A percentile compares a stretch with the other conserved stretches of the same genome.
phyloP scores from a whole-genome alignment of 805 yeast species.

The Schizosaccharomyces cryophilus region DNA sequence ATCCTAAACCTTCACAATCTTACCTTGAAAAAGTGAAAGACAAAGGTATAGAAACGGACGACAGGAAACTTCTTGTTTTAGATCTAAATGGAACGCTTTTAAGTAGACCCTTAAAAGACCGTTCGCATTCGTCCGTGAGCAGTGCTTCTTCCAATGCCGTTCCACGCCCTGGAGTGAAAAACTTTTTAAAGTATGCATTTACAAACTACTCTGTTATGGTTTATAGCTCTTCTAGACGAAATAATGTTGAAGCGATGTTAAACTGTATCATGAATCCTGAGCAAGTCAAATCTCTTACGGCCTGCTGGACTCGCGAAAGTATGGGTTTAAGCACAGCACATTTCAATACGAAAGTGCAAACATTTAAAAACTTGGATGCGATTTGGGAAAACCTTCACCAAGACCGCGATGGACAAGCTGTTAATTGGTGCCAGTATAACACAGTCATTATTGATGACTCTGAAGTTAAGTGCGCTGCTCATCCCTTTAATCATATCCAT shows the following conservation, averaged over 20 bases:
- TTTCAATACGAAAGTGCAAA: not conserved
- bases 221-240: not conserved
- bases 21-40: not conserved
- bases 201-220: not conserved
- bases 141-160: not conserved
- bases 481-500: not conserved
- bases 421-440: not conserved
- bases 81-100: not conserved
- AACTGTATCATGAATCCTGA: not conserved
- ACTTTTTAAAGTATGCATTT: not conserved
- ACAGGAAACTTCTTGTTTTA: not conserved
- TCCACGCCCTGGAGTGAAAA: not conserved
- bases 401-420: not conserved
- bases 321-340: not conserved
- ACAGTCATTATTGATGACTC: constrained; percentile 1
- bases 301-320: not conserved
- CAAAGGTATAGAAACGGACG: not conserved
- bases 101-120: not conserved
- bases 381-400: not conserved
- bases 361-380: not conserved
- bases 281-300: not conserved
- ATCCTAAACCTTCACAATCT: not conserved
- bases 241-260: not conserved
- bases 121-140: not conserved
- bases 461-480: not conserved